phyloP scores from a whole-genome alignment of 805 yeast species.

The Teunomyces funiuensis region DNA sequence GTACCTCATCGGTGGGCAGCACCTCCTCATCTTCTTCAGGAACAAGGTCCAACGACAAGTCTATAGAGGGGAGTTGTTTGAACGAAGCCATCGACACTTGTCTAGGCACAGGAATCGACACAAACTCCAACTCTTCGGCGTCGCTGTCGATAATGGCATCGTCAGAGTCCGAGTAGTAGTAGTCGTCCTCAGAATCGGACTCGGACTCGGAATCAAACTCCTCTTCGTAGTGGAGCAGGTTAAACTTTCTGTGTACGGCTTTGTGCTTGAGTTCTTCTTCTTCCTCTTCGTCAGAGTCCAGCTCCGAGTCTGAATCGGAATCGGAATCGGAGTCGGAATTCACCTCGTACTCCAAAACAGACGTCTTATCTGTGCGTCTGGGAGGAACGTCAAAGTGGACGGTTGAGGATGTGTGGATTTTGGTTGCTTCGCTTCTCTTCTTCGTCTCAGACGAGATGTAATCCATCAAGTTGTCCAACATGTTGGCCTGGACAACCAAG shows the following conservation, averaged over 20 bases:
- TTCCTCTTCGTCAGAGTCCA: slow-evolving; percentile 23
- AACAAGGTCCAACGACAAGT: slow-evolving; percentile 14
- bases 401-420: slow-evolving; percentile 10
- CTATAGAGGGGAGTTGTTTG: slow-evolving; percentile 20
- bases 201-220: slow-evolving; percentile 24
- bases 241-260: not conserved
- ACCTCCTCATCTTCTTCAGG: slow-evolving; percentile 14
- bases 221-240: slow-evolving; percentile 7
- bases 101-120: not conserved
- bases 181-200: slow-evolving; percentile 19
- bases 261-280: no score
- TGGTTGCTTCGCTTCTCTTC: slow-evolving; percentile 14
- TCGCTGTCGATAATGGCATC: slow-evolving; percentile 8
- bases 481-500: slow-evolving; percentile 68
- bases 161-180: slow-evolving; percentile 17
- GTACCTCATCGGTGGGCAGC: slow-evolving; percentile 11
- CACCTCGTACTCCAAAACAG: slow-evolving; percentile 40
- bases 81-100: slow-evolving; percentile 4
- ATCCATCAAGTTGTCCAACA: slow-evolving; percentile 66
- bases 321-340: slow-evolving; percentile 30
- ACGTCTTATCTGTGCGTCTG: slow-evolving; percentile 22
- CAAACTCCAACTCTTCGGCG: not conserved
- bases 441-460: slow-evolving; percentile 34
- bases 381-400: slow-evolving; percentile 15
- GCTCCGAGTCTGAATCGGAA: slow-evolving; percentile 19